Conservation (phyloP, 345 rosid species). For the Citrus maxima region DNA sequence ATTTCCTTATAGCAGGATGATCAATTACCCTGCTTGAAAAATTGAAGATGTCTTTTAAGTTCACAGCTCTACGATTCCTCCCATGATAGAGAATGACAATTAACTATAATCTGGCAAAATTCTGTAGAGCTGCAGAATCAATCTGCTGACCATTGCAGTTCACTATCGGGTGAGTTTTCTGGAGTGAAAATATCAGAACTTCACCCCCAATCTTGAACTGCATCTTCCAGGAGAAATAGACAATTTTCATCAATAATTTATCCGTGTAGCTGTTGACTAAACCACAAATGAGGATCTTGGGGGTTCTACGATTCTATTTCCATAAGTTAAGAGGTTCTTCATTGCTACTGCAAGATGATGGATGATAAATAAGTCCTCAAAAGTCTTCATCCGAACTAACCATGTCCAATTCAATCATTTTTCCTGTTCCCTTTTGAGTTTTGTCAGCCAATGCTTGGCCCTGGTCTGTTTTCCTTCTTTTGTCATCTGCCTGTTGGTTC, state of each 20-base stretch:
- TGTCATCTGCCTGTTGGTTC: conserved; percentile 30
- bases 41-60: background rate
- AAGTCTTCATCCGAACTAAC: conserved; percentile 70
- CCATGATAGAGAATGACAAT: background rate
- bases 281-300: background rate
- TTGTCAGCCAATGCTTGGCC: conserved; percentile 24
- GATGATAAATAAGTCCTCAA: conserved; percentile 9
- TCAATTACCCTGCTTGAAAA: background rate
- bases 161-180: background rate
- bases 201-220: background rate
- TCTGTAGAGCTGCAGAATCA: background rate
- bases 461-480: conserved; percentile 43
- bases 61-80: background rate
- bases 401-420: conserved; percentile 65
- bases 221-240: background rate
- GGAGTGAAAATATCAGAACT: background rate
- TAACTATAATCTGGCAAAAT: background rate
- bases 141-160: background rate
- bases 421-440: conserved; percentile 29
- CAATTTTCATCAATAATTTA: background rate
- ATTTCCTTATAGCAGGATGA: background rate
- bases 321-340: background rate
- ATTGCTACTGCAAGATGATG: background rate
- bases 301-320: background rate
- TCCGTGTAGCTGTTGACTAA: background rate